Evolutionary conservation across 176 grass and related monocot genomes (phyloP).

Genomic region (Paspalum notatum): DNA sequence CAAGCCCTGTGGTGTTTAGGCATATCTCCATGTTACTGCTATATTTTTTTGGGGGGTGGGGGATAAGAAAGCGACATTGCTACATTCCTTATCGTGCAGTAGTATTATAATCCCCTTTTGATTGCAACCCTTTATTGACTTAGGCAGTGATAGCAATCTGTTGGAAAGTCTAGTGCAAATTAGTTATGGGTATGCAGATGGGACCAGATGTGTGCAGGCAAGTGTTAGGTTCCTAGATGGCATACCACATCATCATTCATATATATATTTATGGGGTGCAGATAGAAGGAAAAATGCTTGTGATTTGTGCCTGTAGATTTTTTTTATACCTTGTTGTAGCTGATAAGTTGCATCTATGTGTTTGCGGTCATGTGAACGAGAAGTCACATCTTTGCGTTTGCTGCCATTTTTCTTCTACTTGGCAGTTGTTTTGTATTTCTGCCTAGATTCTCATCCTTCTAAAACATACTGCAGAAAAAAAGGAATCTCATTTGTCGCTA

Average conservation of each 20-base stretch:
- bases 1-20: background rate
- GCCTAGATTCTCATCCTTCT: constrained; percentile 32
- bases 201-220: background rate
- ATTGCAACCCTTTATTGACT: constrained; percentile 32
- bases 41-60: background rate
- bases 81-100: constrained; percentile 36
- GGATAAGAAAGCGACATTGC: constrained; percentile 39
- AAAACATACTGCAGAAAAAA: constrained; percentile 73
- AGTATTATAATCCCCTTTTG: constrained; percentile 39
- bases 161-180: constrained; percentile 22
- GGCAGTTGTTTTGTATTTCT: constrained; percentile 14
- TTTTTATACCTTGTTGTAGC: background rate
- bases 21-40: constrained; percentile 35
- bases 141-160: constrained; percentile 28
- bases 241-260: background rate
- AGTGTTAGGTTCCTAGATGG: constrained; percentile 8
- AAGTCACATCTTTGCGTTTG: constrained; percentile 4
- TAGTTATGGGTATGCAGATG: constrained; percentile 22
- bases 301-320: constrained; percentile 7
- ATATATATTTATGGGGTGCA: background rate
- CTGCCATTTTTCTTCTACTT: constrained; percentile 9
- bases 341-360: background rate
- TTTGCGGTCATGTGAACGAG: no score
- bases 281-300: background rate
- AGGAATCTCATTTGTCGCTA: constrained; percentile 89